Base-by-base conservation (phyloP, 805 yeast genomes). In the Cyberlindnera bimundalis region DNA sequence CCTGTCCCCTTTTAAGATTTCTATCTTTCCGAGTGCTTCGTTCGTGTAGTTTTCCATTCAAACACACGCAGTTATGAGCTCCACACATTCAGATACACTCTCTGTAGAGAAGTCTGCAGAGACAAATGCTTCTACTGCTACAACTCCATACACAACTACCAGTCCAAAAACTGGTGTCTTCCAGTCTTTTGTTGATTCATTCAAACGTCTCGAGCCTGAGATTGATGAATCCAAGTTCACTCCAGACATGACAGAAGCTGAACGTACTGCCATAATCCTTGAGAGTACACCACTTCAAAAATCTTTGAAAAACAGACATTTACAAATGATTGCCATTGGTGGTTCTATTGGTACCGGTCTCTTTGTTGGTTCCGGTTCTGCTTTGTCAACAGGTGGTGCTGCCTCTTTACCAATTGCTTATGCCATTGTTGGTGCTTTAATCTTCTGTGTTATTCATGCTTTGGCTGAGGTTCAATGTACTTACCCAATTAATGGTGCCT, bases 341-440 rank as follows among this genome's bases (percentile, higher is more conserved):
- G 80, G 84, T 33, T 71, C 81, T 30, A 75, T 81, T 28, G 86
- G 86, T 44, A 79, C 85, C 0, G 86, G 88, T 56, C 62, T 81
- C 41, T 79, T 81, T 47, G 74, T 81, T 39, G 85, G 84, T 43
- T 72, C 83, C 3, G 86, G 85, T 39, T 61, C 71, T 31, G 76
- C 84, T 1, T 64, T 82, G 45, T 57, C 58, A 26, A 67, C 71
- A 15, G 83, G 83, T 53, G 88, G 88, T 30, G 83, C 85, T 5
- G 84, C 79, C 3, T 74, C 81, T 25, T 58, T 81, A 26, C 67
- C 81, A 37, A 73, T 80, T 30, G 80, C 76, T 46, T 74, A 79
- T 67, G 50, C 60, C 17, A 61, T 78, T 28, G 68, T 76, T 20
- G 81, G 83, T 42, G 55, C 76, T 7, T 68, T 80, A 67, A 72